Evolutionary conservation across 202 grass and related monocot genomes (phyloP).

Genomic region (Eragrostis tef): DNA sequence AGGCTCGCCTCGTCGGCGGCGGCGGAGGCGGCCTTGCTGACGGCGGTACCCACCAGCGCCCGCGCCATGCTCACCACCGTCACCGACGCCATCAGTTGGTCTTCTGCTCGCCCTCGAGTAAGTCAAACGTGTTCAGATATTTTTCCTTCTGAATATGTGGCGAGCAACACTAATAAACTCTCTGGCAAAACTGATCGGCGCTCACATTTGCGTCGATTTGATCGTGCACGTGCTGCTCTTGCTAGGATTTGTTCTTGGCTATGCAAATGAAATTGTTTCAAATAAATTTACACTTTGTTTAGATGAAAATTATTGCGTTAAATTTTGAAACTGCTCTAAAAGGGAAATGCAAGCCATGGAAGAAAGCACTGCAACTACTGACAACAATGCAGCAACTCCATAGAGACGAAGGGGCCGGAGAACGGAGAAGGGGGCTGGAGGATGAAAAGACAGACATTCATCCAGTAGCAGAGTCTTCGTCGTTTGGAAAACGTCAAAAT

Average conservation of each 20-base stretch:
- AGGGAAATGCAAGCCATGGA: not conserved
- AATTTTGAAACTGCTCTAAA: too few species aligned
- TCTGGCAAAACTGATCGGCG: not conserved
- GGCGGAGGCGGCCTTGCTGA: constrained; percentile 39
- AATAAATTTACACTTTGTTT: not conserved
- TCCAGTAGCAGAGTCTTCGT: too few species aligned
- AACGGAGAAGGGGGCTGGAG: too few species aligned
- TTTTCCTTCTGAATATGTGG: not conserved
- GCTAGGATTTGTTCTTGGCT: not conserved
- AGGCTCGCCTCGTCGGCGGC: constrained; percentile 32
- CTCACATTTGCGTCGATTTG: not conserved
- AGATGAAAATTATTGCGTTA: too few species aligned
- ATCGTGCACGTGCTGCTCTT: not conserved
- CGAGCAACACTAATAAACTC: not conserved
- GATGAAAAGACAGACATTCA: too few species aligned
- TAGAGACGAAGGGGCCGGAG: too few species aligned
- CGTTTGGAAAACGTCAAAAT: too few species aligned
- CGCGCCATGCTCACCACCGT: constrained; percentile 38
- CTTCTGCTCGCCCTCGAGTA: not conserved
- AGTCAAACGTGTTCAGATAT: not conserved
- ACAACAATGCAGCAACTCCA: too few species aligned
- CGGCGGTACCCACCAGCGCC: not conserved
- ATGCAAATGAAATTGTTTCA: not conserved
- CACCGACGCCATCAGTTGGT: not conserved
- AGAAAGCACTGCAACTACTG: not conserved